Conservation (phyloP, 495 filamentous ascomycete genomes). For the Aspergillus affinis region DNA sequence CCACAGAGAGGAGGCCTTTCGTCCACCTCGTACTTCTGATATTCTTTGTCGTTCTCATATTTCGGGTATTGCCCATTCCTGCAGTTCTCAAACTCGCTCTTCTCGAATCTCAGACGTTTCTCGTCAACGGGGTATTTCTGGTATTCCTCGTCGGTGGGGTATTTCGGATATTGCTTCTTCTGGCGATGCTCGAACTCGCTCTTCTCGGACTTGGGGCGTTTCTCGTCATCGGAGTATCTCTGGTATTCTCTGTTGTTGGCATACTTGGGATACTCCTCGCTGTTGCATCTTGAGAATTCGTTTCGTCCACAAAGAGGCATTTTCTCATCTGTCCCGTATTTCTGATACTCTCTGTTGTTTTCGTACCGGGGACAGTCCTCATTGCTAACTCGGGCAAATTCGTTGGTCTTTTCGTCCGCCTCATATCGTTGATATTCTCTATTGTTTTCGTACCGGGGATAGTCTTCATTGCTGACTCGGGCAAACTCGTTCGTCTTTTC, state of each 20-base stretch:
- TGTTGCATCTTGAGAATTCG: background rate
- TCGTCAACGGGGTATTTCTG: background rate
- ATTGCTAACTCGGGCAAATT: background rate
- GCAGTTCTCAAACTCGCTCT: background rate
- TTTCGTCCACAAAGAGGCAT: background rate
- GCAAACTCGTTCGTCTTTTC: no score
- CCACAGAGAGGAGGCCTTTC: background rate
- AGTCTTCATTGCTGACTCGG: background rate
- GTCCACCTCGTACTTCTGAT: background rate
- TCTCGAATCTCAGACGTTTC: background rate
- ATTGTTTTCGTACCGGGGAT: background rate
- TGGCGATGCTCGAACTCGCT: background rate
- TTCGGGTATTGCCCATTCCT: background rate
- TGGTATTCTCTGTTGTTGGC: background rate
- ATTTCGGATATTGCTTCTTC: background rate
- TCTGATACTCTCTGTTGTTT: background rate
- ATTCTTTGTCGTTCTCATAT: background rate
- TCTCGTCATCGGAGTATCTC: background rate
- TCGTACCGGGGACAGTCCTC: background rate
- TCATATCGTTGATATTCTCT: no score
- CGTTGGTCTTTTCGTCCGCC: no score
- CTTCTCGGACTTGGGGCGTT: background rate
- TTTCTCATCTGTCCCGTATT: background rate
- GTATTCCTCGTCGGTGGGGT: background rate
- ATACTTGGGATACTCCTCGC: background rate